A percentile compares a stretch with the other conserved stretches of the same genome.
Evolutionary conservation across 768 basidiomycete species (phyloP).

Genomic region (Leucogyrophana mollusca): DNA sequence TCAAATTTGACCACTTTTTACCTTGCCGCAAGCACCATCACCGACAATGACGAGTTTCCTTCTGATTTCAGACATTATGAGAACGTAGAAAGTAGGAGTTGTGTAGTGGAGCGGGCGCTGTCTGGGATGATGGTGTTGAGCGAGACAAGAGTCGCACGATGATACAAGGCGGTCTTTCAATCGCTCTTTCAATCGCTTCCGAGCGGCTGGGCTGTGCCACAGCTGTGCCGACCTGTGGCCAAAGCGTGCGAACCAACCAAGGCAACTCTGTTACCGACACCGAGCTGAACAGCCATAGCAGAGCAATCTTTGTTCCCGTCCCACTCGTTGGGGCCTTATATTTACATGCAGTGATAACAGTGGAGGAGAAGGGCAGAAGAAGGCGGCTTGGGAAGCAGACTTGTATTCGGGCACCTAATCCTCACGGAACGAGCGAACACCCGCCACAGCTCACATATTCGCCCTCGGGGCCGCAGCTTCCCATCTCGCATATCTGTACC

Average conservation of each 20-base stretch:
- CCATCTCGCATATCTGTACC: conserved; percentile 71
- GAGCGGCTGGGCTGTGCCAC: conserved; percentile 25
- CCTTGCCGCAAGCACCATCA: conserved; percentile 97
- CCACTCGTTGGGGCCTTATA: not conserved
- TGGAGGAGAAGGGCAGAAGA: not conserved
- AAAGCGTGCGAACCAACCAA: conserved; percentile 18
- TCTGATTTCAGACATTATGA: conserved; percentile 91
- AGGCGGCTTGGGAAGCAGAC: too few relatives aligned
- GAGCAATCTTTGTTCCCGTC: not conserved
- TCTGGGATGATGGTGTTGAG: conserved; percentile 36
- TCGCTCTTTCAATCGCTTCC: conserved; percentile 28
- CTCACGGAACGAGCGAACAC: conserved; percentile 8
- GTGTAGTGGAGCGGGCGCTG: conserved; percentile 31
- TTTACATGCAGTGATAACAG: not conserved
- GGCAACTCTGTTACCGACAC: conserved; percentile 10
- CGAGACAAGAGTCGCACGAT: conserved; percentile 38
- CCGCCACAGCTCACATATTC: conserved; percentile 54
- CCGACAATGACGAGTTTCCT: conserved; percentile 99
- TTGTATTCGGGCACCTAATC: not conserved
- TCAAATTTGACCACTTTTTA: conserved; percentile 28
- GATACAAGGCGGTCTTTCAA: conserved; percentile 35
- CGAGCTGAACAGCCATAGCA: not conserved
- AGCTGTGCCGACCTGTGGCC: conserved; percentile 26
- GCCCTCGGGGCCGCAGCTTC: conserved; percentile 59
- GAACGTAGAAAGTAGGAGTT: conserved; percentile 33